Conservation (phyloP, 169 alveolate species). For the Eimeria maxima region DNA sequence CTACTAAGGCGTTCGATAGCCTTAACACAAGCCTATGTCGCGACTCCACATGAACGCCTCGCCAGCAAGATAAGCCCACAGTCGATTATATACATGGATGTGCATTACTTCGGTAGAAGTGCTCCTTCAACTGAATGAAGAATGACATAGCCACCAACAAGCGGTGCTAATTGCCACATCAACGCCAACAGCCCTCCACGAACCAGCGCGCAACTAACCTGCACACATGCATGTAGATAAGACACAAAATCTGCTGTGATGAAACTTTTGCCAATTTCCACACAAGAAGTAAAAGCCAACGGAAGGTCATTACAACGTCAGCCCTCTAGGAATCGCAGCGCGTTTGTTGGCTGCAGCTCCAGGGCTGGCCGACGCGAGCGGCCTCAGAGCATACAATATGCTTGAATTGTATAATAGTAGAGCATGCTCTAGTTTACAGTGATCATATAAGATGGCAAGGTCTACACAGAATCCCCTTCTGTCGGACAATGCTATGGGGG, state of each 20-base stretch:
- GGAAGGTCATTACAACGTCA: neutral
- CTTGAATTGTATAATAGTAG: neutral
- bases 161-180: slow-evolving; percentile 6
- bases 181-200: neutral
- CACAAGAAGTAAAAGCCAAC: neutral
- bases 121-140: neutral
- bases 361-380: slow-evolving; percentile 55
- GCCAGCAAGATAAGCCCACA: neutral
- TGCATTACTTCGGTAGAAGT: neutral
- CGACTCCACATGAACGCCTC: neutral
- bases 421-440: slow-evolving; percentile 8
- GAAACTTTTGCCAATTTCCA: neutral
- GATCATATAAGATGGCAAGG: neutral
- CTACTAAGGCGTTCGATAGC: neutral
- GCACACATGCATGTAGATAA: neutral
- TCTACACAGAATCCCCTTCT: slow-evolving; percentile 20
- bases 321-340: neutral
- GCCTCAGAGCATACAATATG: neutral
- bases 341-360: slow-evolving; percentile 36
- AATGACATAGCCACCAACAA: neutral
- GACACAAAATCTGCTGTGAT: neutral
- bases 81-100: neutral
- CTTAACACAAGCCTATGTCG: too few relatives aligned
- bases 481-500: slow-evolving; percentile 19
- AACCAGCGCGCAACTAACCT: neutral